Evolutionary conservation across 2,329 filamentous ascomycete species (phyloP), one percentile per base, ranked within the genome.

Genomic region (Xylaria sp.): DNA sequence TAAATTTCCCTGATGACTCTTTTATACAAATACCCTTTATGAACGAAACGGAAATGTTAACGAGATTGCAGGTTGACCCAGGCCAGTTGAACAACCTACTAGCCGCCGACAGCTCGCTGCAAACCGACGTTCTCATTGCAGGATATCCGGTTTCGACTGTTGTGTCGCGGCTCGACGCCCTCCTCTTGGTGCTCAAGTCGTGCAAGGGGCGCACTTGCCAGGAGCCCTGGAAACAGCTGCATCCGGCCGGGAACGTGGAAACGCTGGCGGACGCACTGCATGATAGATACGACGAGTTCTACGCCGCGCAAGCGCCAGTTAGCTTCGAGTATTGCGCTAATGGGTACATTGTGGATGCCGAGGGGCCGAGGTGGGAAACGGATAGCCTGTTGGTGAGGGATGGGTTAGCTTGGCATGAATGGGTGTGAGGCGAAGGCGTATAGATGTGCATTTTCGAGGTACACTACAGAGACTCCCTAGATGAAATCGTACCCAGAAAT

Each of bases 121-220:
- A 35, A 9, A 38, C 43, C 35, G 11, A 37, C 4, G 40, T 14
- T n/a, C 55, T 63, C 52, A 7, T 63, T 28, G 64, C 65, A 5
- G 64, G 60, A 1, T 47, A 54, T 40, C 62, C 64, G 1, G 54
- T 76, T 1, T 45, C 66, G 1, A 76, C 77, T 53, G 71, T 82
- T 2, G 67, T 78, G 12, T 68, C 72, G 2, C 77, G 79, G 21
- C 75, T 84, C 0, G 82, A 85, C 56, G 76, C 82, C 0, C 73
- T 84, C 1, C 74, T 84, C n/a, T 73, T 84, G 51, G 79, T 83
- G 0, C 74, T 82, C 3, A 84, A 84, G 69, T 81, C 81, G 3
- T 84, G 83, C 71, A 76, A 78, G 55, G 78, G 75, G 0, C 61
- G 69, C 2, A 71, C 74, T 0, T 84, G 83, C 61, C 73, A 76